Base-by-base conservation (phyloP, 106 monocot species). In the Dioscorea alata region DNA sequence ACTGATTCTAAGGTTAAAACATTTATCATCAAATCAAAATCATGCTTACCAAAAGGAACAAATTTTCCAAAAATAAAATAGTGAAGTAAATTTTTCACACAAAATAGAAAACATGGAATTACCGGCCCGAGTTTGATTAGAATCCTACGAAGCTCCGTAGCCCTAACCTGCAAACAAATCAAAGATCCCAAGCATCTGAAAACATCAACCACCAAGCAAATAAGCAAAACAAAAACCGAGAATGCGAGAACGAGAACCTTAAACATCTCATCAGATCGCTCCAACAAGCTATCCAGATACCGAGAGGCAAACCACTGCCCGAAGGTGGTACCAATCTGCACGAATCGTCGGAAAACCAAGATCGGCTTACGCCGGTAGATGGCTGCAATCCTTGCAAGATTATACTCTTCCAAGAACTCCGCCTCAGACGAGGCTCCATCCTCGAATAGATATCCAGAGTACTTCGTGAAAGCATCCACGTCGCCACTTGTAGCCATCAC, bases 91-190 rank as follows among this genome's bases (percentile, higher is more conserved):
- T 14, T 28, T 2, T 23, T 28, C 28, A 2, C 20, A 61, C 14
- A 57, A 21, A 35, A 0, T 25, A 13, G 48, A 49, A 70, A 19
- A 25, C 61, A 65, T 67, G 76, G 8, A 70, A 57, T 50, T 83
- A 97, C 97, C 82, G 97, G 97, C 53, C 97, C 97, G 69, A 97
- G 97, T 61, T 92, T 78, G 51, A 92, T 81, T 9, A 97, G 70
- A 61, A 92, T 57, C 84, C 73, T 74, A 23, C 97, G 75, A 42
- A 97, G 74, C 69, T 97, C 89, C 21, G 80, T 73, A 63, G 97
- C 97, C 77, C 97, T 84, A 48, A 68, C 71, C 97, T 97, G 79
- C 60, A 76, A 57, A 12, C 18, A 71, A 68, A 15, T 28, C n/a
- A n/a, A n/a, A 4, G 34, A 34, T 34, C 34, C 42, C 42, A 42